Evolutionary conservation across 2,329 filamentous ascomycete genomes (phyloP), one percentile per base, ranked within the genome.

Genomic region (Xenoacremonium recifei): DNA sequence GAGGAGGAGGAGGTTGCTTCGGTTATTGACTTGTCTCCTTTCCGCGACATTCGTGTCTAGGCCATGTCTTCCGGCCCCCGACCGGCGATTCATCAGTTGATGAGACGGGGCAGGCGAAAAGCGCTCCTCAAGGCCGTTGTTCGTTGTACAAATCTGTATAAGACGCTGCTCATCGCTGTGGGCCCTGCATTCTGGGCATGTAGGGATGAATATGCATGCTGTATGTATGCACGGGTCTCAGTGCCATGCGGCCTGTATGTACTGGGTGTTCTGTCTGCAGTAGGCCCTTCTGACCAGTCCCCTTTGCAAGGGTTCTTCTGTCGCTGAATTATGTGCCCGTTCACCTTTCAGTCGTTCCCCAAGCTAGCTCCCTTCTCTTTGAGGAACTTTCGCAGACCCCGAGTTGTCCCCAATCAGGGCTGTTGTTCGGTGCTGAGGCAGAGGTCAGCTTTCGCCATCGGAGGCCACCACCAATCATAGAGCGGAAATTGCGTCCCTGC

Each of bases 171-270:
- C 32, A 9, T 20, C 15, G 9, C 32, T 44, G 41, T 37, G 45
- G 36, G 44, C 39, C 45, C 40, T 47, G 19, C 31, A 42, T 35
- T 25, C 27, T 44, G 37, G 17, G 34, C 40, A 53, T 46, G 40
- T 54, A 44, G 41, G 44, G 48, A 57, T 46, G 49, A 40, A 48
- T 45, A 42, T 39, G 42, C 35, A 39, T 41, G 47, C 51, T 53
- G 44, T 47, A 55, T 53, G 44, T 47, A 55, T 54, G 46, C 50
- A 55, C 44, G 48, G n/a, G 41, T 35, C 47, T 42, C 44, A n/a
- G n/a, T n/a, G n/a, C n/a, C n/a, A n/a, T n/a, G n/a, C n/a, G n/a
- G n/a, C n/a, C n/a, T 35, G 37, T 42, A 15, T 49, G 47, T 49
- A 44, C 34, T 35, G 37, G 32, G 45, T 23, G 46, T 44, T 43